phyloP scores from a whole-genome alignment of 495 filamentous ascomycete species.

The Hypoxylon perforatum region DNA sequence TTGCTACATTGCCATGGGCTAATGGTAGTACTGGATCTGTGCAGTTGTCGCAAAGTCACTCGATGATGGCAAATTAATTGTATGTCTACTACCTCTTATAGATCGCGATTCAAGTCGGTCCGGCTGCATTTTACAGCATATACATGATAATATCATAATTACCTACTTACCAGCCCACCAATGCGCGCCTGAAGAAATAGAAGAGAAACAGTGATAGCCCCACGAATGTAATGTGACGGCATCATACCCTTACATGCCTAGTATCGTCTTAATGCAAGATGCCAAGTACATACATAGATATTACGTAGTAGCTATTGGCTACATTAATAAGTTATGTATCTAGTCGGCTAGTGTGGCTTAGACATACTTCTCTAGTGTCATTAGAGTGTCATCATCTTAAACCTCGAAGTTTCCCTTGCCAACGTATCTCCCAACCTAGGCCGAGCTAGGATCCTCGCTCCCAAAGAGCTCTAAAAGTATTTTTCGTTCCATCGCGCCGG shows the following conservation, averaged over 20 bases:
- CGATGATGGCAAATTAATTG: background rate
- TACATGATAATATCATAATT: no score
- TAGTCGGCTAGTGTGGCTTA: slow-evolving; percentile 35
- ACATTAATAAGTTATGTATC: no score
- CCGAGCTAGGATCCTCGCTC: slow-evolving; percentile 30
- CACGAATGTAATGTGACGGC: no score
- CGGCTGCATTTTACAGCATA: no score
- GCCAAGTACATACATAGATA: background rate
- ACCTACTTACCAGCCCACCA: no score
- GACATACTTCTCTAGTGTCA: background rate
- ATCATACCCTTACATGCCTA: no score
- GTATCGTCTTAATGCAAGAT: background rate
- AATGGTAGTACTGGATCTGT: background rate
- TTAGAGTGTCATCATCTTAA: slow-evolving; percentile 31
- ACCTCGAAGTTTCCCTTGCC: slow-evolving; percentile 24
- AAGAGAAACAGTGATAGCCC: no score
- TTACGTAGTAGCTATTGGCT: background rate
- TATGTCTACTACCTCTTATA: background rate
- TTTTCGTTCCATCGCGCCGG: slow-evolving; percentile 9
- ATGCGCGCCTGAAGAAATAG: no score
- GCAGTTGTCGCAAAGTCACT: background rate
- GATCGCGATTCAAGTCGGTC: background rate
- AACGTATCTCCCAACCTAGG: no score
- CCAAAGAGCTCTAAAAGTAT: slow-evolving; percentile 18
- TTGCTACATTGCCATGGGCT: background rate